phyloP scores from a whole-genome alignment of 2,329 filamentous ascomycete genomes.

The Trichoderma harzianum region DNA sequence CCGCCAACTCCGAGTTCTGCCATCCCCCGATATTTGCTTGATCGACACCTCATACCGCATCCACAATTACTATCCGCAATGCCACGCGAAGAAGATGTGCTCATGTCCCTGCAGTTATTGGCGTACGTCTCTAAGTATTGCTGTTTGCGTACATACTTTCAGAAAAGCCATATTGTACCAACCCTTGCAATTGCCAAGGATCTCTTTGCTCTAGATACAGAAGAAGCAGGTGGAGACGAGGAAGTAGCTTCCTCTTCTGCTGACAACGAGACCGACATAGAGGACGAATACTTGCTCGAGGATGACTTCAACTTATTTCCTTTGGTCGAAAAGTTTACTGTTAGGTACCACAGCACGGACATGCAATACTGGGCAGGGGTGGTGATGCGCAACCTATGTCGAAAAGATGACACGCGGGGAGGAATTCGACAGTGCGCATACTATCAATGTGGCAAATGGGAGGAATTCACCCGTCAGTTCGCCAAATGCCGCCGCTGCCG shows the following conservation, averaged over 20 bases:
- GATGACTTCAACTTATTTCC: conserved; percentile 99
- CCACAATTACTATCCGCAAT: conserved; percentile 81
- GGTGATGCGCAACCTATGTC: conserved; percentile 97
- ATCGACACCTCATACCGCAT: conserved; percentile 66
- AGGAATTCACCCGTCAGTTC: conserved; percentile 93
- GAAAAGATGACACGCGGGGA: conserved; percentile 91
- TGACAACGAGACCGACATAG: conserved; percentile 55
- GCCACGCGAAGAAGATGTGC: conserved; percentile 93
- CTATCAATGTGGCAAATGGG: conserved; percentile 98
- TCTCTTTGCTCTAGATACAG: conserved; percentile 73
- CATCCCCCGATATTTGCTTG: conserved; percentile 75
- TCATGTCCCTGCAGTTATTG: conserved; percentile 95
- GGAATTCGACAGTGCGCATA: conserved; percentile 97
- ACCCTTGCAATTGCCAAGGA: conserved; percentile 87
- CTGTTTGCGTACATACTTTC: conserved; percentile 92
- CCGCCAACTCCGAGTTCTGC: conserved; percentile 68
- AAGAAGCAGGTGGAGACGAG: conserved; percentile 55
- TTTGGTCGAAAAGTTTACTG: conserved; percentile 95
- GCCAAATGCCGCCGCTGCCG: conserved; percentile 96
- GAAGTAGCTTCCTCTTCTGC: conserved; percentile 41
- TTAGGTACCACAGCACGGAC: conserved; percentile 88
- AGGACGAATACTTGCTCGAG: conserved; percentile 84
- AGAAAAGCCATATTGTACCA: conserved; percentile 89
- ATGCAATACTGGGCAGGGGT: conserved; percentile 99
- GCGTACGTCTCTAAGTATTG: conserved; percentile 99